Base-by-base conservation (phyloP, 805 yeast genomes). In the Candida maris region DNA sequence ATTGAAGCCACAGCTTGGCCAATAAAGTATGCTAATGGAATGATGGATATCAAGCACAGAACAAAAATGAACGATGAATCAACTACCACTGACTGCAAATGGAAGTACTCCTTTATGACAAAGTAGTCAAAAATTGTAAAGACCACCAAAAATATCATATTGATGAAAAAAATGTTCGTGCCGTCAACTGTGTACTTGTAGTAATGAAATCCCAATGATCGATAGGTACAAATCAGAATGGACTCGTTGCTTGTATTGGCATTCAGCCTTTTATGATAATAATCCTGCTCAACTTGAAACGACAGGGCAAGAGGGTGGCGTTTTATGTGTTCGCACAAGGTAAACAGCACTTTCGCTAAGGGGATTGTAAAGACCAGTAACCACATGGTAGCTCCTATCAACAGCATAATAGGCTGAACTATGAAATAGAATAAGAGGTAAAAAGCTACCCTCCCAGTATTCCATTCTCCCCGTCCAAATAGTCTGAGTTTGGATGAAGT, bases 1-100 rank as follows among this genome's bases (percentile, higher is more conserved):
- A 93, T 93, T 2, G 97, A 89, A 0, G 98, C 98, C n/a, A 93
- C 98, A 5, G 97, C 97, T 61, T 91, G 97, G 3, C 98, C 98
- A 50, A 93, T 89, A 62, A 88, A 93, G 57, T 93, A 91, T 0
- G 98, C 97, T 47, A 93, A 68, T 5, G 98, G 98, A 24, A 93
- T 75, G 40, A 93, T 86, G 1, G 96, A 85, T 32, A 84, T 69
- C 39, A 93, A 64, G 57, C 96, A 84, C 13, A 87, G 63, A 30
- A 77, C 67, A 52, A 93, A 93, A 29, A 87, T 73, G 16, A 79
- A 61, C 0, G 79, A 68, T 14, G 88, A 75, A 51, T 79, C 67
- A 2, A 91, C 79, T 37, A 78, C 49, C 51, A 76, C 59, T 2
- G 59, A 35, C 10, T 67, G 61, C 19, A 61, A 39, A 5, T 63